phyloP scores from a whole-genome alignment of 2,329 filamentous ascomycete species.

The Rutstroemia sp. region DNA sequence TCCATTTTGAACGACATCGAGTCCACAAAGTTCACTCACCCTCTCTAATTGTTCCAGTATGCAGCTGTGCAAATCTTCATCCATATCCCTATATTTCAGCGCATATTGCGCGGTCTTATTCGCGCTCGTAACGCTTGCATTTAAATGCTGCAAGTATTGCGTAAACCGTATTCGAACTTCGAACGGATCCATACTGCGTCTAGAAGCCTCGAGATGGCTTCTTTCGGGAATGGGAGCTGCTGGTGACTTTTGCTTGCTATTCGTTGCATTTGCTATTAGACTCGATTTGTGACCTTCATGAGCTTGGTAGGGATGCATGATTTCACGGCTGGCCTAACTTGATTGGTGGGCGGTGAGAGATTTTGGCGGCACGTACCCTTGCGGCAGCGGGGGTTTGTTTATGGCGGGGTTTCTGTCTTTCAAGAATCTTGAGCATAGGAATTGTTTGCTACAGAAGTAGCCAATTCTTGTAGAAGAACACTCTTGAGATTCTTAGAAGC shows the following conservation, averaged over 20 bases:
- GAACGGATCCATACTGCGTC: slow-evolving; percentile 59
- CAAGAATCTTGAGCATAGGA: background rate
- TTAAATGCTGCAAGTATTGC: slow-evolving; percentile 78
- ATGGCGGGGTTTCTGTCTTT: background rate
- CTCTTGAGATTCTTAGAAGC: background rate
- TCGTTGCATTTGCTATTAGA: background rate
- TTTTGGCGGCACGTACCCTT: background rate
- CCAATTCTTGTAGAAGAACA: background rate
- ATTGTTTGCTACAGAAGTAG: no score
- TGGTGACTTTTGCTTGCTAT: background rate
- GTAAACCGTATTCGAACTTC: slow-evolving; percentile 98
- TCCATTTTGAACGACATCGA: background rate
- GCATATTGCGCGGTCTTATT: slow-evolving; percentile 94
- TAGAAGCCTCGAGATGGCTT: slow-evolving; percentile 1
- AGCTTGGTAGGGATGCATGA: background rate
- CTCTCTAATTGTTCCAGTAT: slow-evolving; percentile 92
- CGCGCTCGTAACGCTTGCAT: slow-evolving; percentile 79
- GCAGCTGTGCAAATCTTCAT: slow-evolving; percentile 94
- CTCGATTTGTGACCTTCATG: background rate
- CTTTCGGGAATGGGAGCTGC: slow-evolving; percentile 6
- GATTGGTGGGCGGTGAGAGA: background rate
- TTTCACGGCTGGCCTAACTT: background rate
- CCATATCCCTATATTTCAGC: slow-evolving; percentile 86
- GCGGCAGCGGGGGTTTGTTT: background rate
- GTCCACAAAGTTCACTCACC: slow-evolving; percentile 38